phyloP scores from a whole-genome alignment of 108 stramenopile genomes.

The Fragilariopsis cylindrus region DNA sequence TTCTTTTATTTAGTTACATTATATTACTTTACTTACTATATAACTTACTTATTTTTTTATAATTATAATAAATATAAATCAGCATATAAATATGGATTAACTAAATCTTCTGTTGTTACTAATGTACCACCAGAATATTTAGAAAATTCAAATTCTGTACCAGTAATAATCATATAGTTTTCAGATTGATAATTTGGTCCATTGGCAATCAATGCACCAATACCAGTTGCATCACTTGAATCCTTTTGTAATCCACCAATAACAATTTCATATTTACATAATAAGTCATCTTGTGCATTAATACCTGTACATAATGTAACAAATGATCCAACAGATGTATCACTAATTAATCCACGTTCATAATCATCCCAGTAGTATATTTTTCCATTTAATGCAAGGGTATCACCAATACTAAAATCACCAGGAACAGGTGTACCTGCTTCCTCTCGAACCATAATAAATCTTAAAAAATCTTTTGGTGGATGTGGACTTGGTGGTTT shows the following conservation, averaged over 20 bases:
- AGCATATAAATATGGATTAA: slow-evolving; percentile 32
- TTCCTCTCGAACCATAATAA: slow-evolving; percentile 18
- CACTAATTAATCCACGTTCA: slow-evolving; percentile 1
- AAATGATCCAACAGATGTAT: slow-evolving; percentile 20
- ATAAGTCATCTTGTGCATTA: slow-evolving; percentile 10
- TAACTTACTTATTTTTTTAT: not conserved
- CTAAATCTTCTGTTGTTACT: slow-evolving; percentile 26
- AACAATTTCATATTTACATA: slow-evolving; percentile 36
- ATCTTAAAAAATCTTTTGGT: slow-evolving; percentile 8
- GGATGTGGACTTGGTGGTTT: not conserved
- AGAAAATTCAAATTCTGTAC: slow-evolving; percentile 33
- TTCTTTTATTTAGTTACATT: too few relatives aligned
- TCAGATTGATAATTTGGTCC: slow-evolving; percentile 18
- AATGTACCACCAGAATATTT: slow-evolving; percentile 18
- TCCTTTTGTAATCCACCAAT: not conserved
- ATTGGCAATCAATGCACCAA: slow-evolving; percentile 24
- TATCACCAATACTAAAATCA: slow-evolving; percentile 10
- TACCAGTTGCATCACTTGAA: not conserved
- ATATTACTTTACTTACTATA: too few relatives aligned
- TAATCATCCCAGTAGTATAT: slow-evolving; percentile 12
- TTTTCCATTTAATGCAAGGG: slow-evolving; percentile 14
- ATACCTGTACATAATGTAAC: slow-evolving; percentile 25
- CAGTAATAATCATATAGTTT: slow-evolving; percentile 22
- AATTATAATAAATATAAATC: slow-evolving; percentile 14
- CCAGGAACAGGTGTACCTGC: slow-evolving; percentile 9